A percentile compares a stretch with the other conserved stretches of the same genome.
phyloP scores from a whole-genome alignment of 1,139 yeast genomes.

The Lodderomyces oxycetoniae region DNA sequence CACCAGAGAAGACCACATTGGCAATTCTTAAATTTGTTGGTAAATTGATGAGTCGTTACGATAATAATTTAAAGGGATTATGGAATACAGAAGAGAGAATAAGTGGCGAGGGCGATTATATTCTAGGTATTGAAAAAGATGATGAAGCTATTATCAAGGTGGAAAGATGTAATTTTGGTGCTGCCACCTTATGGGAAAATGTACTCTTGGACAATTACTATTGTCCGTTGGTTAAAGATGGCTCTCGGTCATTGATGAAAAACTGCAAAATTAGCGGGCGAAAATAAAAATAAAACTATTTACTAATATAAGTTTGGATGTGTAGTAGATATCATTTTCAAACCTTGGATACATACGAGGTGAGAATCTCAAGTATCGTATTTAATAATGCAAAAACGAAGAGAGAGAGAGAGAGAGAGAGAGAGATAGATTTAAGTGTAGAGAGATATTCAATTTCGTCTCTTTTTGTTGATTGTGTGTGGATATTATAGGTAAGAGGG shows the following conservation, averaged over 20 bases:
- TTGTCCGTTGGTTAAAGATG: slow-evolving; percentile 66
- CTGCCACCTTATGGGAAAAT: slow-evolving; percentile 88
- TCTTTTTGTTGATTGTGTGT: too few species aligned
- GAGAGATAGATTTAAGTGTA: too few species aligned
- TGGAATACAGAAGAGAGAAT: slow-evolving; percentile 87
- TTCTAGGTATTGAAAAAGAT: slow-evolving; percentile 55
- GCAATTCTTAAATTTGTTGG: slow-evolving; percentile 76
- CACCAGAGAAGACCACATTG: slow-evolving; percentile 84
- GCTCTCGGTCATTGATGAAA: slow-evolving; percentile 42
- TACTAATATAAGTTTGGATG: too few species aligned
- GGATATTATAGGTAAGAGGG: too few species aligned
- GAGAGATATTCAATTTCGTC: too few species aligned
- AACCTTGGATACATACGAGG: too few species aligned
- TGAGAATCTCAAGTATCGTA: too few species aligned
- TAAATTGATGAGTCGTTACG: slow-evolving; percentile 63
- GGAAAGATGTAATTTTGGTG: slow-evolving; percentile 77
- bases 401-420: too few species aligned
- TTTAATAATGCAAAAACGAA: too few species aligned
- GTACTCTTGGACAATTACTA: slow-evolving; percentile 76
- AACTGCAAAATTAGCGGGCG: too few species aligned
- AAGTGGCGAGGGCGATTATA: slow-evolving; percentile 58
- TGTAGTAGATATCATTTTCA: too few species aligned
- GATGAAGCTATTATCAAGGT: slow-evolving; percentile 48
- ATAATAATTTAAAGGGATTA: slow-evolving; percentile 63
- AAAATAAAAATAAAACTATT: too few species aligned